These are phyloP conservation scores for Stropharia rugosoannulata DNA, from an alignment of 768 basidiomycete genomes.

Conservation along the genomic window DNA sequence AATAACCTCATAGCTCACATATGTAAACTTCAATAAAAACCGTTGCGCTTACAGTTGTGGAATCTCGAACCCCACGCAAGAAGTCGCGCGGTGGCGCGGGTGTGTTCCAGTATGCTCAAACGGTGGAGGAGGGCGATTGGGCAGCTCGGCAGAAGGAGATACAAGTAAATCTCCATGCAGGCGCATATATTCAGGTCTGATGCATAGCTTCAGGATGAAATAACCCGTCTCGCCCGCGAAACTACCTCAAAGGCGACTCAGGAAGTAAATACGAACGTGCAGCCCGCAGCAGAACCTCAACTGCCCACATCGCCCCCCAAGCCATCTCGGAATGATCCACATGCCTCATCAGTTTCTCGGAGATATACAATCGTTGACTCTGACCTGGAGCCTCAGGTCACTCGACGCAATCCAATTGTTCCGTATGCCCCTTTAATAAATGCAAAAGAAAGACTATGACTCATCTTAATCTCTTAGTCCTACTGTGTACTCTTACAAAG, in stretches of 20 bases:
- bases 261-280: slow-evolving; percentile 14
- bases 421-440: slow-evolving; percentile 33
- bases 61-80: slow-evolving; percentile 59
- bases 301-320: slow-evolving; percentile 11
- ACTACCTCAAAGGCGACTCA: slow-evolving; percentile 21
- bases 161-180: slow-evolving; percentile 44
- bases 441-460: neutral
- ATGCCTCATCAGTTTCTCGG: slow-evolving; percentile 23
- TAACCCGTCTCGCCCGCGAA: slow-evolving; percentile 51
- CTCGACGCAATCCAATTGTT: slow-evolving; percentile 31
- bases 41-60: slow-evolving; percentile 47
- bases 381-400: slow-evolving; percentile 20
- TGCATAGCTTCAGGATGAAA: slow-evolving; percentile 44
- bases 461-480: slow-evolving; percentile 38
- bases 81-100: slow-evolving; percentile 55
- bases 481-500: slow-evolving; percentile 52
- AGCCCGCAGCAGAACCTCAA: slow-evolving; percentile 4
- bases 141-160: slow-evolving; percentile 54
- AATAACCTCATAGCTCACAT: slow-evolving; percentile 16
- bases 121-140: slow-evolving; percentile 71
- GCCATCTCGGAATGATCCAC: slow-evolving; percentile 24
- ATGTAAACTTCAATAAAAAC: neutral
- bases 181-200: neutral
- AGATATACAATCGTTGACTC: slow-evolving; percentile 53
- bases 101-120: slow-evolving; percentile 81